These are phyloP conservation scores for Saccharomycopsis microspora DNA, from an alignment of 805 yeast species.

Conservation along the genomic window DNA sequence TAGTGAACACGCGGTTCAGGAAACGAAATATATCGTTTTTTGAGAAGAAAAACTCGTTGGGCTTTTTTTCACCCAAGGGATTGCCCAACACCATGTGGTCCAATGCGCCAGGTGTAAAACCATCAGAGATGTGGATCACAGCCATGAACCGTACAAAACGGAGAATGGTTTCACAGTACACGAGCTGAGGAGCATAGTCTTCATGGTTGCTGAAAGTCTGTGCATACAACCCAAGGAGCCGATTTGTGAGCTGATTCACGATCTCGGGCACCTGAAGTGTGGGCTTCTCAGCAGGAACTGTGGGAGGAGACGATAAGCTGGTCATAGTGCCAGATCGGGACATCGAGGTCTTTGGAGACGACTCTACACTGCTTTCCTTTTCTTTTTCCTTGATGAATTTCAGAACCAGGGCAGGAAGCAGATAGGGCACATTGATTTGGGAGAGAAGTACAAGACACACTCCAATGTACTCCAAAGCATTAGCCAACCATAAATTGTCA, in stretches of 20 bases:
- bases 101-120: constrained; percentile 31
- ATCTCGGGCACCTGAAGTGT: constrained; percentile 23
- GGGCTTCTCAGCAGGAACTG: constrained; percentile 10
- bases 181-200: constrained; percentile 74
- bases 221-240: constrained; percentile 33
- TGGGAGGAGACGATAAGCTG: not conserved
- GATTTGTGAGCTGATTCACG: constrained; percentile 27
- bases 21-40: constrained; percentile 35
- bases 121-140: constrained; percentile 36
- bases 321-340: constrained; percentile 16
- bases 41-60: constrained; percentile 19
- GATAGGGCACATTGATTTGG: constrained; percentile 41
- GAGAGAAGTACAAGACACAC: constrained; percentile 53
- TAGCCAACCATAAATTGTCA: constrained; percentile 82
- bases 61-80: constrained; percentile 17
- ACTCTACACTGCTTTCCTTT: constrained; percentile 6
- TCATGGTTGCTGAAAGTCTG: constrained; percentile 45
- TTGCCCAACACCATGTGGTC: constrained; percentile 34
- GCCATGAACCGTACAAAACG: constrained; percentile 55
- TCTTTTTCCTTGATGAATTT: constrained; percentile 14
- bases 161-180: constrained; percentile 60
- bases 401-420: constrained; percentile 27
- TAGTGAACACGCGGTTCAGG: constrained; percentile 34
- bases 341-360: constrained; percentile 41
- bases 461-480: constrained; percentile 74